Evolutionary conservation across 805 yeast genomes (phyloP).

Genomic region (Ogataea nonfermentans): DNA sequence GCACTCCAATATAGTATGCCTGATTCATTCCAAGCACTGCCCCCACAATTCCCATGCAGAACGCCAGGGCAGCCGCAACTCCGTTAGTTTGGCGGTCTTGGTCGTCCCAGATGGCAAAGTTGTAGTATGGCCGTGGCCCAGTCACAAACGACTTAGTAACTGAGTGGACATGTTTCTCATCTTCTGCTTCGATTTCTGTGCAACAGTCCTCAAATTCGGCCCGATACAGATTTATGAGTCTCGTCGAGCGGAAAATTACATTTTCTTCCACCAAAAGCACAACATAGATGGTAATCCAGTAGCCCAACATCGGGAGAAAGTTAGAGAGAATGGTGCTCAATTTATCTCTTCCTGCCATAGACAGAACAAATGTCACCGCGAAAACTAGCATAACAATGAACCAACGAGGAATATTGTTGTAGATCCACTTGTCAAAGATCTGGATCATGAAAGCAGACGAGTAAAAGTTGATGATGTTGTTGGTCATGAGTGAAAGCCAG

Average conservation of each 20-base stretch:
- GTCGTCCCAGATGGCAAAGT: constrained; percentile 76
- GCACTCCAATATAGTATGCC: constrained; percentile 75
- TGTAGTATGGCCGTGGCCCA: constrained; percentile 44
- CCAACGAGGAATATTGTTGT: constrained; percentile 75
- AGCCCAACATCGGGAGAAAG: constrained; percentile 87
- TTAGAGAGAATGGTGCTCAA: constrained; percentile 73
- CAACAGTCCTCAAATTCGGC: constrained; percentile 36
- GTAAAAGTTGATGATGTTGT: constrained; percentile 77
- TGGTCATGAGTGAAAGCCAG: constrained; percentile 73
- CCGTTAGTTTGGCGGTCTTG: constrained; percentile 61
- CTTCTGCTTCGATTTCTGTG: not conserved
- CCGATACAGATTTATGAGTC: constrained; percentile 38
- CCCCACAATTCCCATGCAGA: constrained; percentile 71
- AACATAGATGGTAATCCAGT: constrained; percentile 84
- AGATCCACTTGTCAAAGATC: constrained; percentile 46
- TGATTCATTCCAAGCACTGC: constrained; percentile 89
- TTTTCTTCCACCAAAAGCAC: constrained; percentile 73
- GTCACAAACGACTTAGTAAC: constrained; percentile 8
- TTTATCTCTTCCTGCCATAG: constrained; percentile 72
- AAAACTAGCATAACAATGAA: constrained; percentile 65
- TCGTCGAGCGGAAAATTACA: constrained; percentile 57
- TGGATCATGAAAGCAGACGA: constrained; percentile 82
- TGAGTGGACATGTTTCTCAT: not conserved
- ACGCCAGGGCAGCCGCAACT: constrained; percentile 64
- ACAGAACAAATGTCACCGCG: constrained; percentile 61